Base-by-base conservation (phyloP, 495 filamentous ascomycete species). In the Penicilliopsis zonata region DNA sequence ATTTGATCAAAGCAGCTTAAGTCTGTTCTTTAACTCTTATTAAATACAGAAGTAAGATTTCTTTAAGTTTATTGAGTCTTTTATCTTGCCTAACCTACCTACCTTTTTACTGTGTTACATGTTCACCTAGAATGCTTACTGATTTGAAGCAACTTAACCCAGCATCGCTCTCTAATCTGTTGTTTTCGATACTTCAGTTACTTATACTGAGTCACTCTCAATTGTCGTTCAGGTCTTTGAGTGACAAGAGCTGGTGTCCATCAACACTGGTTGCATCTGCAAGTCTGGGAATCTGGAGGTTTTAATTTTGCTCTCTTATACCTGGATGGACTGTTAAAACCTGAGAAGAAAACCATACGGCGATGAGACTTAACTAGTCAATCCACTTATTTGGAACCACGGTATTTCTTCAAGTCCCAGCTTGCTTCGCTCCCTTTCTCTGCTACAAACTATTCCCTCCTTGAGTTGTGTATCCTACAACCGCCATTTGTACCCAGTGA, bases 391-490 rank as follows among this genome's bases (percentile, higher is more conserved):
- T 27, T 13, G 14, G 10, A 12, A 27, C n/a, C n/a, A 5, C 25
- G 25, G 10, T 27, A 33, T 37, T 33, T 30, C 28, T 50, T 29
- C 21, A 36, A 37, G 22, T 18, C 26, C 17, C 24, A n/a, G n/a
- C n/a, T n/a, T n/a, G n/a, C n/a, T n/a, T n/a, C n/a, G n/a, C n/a
- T n/a, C n/a, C 25, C 15, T 44, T 36, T 14, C 29, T 36, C 38
- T 35, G 33, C 28, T 35, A 30, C 39, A 34, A 22, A 39, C 34
- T n/a, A 29, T 15, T 36, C 35, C 17, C 33, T 40, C 38, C 33
- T 40, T 35, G 34, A 28, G 24, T 36, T 42, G 50, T 53, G 47
- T 59, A 53, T 49, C 41, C 44, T 42, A 40, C 49, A 43, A 35
- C 37, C 34, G 53, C 50, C 31, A 36, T 46, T 52, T 49, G 43